Base-by-base conservation (phyloP, 352 stramenopile species). In the Globisporangium canariense region DNA sequence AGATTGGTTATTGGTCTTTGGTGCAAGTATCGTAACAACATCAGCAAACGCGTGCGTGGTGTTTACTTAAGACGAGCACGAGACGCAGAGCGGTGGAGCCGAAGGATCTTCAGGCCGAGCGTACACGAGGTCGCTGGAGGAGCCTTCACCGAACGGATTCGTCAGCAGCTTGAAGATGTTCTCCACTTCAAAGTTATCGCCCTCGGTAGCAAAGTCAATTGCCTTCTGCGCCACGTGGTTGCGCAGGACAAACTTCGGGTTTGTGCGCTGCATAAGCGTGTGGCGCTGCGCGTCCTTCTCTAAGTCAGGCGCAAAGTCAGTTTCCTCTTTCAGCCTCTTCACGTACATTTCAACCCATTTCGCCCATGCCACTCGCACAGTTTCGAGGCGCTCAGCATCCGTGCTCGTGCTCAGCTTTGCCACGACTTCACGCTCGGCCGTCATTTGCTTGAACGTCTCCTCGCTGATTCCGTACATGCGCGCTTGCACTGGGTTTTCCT, bases 201-300 rank as follows among this genome's bases (percentile, higher is more conserved):
- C 84, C 28, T 77, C 73, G 18, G 84, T 68, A 1, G 90, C 91
- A 25, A 77, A 77, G 20, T 96, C 84, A 25, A 98, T 97, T 11
- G 87, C 88, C 47, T 76, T 77, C 73, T 98, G 91, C 38, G 83
- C 87, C n/a, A 96, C 83, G 57, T 96, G 89, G 70, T 97, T 97
- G 46, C 90, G 87, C 25, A 97, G 67, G 8, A 97, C 79, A 60
- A 90, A 97, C 61, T 88, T 69, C 1, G 90, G 89, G 61, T 97
- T 97, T 6, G 83, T 76, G 2, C 60, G 43, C 18, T 74, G 67
- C 88, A 97, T 96, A 1, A 52, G 62, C 3, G 64, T 40, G 28
- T 68, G 67, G 34, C 82, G 82, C 51, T 78, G 73, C 41, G 74
- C 56, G 25, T 76, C 73, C 47, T 69, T 56, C 16, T 69, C 74